Evolutionary conservation across 176 grass and related monocot species (phyloP).

Genomic region (Elymus sibiricus): DNA sequence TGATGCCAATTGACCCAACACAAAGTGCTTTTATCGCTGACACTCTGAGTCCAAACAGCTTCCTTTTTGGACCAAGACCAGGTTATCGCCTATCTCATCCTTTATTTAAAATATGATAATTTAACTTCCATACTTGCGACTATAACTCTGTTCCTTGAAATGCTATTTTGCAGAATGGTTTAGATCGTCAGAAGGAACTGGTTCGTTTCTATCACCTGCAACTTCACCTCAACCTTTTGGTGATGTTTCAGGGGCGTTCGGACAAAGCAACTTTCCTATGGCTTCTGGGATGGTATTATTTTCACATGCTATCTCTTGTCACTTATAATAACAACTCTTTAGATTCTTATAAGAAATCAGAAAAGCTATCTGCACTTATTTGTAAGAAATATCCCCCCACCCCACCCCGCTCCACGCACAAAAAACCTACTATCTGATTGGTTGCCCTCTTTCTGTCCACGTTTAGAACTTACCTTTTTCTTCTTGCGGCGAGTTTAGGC

Average conservation of each 20-base stretch:
- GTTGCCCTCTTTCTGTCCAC: background rate
- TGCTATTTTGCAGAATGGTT: constrained; percentile 78
- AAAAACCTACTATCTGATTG: background rate
- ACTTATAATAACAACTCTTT: background rate
- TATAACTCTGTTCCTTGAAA: constrained; percentile 27
- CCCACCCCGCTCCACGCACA: background rate
- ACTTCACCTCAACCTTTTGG: constrained; percentile 63
- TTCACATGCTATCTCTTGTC: constrained; percentile 22
- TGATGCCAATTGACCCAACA: constrained; percentile 66
- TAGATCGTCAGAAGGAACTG: constrained; percentile 57
- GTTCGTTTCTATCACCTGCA: constrained; percentile 66
- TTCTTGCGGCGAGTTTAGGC: no score
- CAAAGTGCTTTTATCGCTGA: constrained; percentile 62
- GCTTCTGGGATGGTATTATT: constrained; percentile 60
- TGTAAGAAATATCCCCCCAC: background rate
- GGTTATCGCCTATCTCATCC: constrained; percentile 59
- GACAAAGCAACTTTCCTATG: constrained; percentile 63
- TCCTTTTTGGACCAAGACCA: constrained; percentile 68
- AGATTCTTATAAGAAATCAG: background rate
- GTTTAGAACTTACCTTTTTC: no score
- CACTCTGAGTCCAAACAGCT: constrained; percentile 60
- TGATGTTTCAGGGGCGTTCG: constrained; percentile 48
- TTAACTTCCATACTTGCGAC: background rate
- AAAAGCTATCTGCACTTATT: background rate
- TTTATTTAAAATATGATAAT: constrained; percentile 18